Percentiles rank a stretch among this genome's conserved stretches.
Conservation (phyloP, 192 early-diverging fungal species). For the Coemansia sp. region DNA sequence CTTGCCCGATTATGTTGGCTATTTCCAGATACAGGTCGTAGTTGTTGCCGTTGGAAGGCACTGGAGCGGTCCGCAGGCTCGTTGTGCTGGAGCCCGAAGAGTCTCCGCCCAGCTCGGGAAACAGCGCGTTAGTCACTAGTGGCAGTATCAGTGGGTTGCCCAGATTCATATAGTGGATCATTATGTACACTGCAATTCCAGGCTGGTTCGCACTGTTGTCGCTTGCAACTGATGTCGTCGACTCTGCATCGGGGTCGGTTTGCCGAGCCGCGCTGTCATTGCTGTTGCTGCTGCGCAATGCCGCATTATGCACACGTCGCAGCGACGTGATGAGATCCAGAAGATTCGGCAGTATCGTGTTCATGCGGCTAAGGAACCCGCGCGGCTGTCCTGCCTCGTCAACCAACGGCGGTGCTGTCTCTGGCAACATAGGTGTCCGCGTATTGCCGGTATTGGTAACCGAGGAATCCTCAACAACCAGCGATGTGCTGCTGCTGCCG, state of each 20-base stretch:
- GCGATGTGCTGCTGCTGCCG: constrained; percentile 11
- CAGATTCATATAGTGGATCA: constrained; percentile 39
- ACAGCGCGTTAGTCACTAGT: constrained; percentile 33
- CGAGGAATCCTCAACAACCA: constrained; percentile 4
- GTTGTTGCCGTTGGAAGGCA: constrained; percentile 13
- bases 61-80: background rate
- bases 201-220: constrained; percentile 7
- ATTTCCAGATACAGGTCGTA: constrained; percentile 50
- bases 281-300: constrained; percentile 1
- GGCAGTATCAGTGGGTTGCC: constrained; percentile 41
- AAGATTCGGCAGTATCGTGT: constrained; percentile 6
- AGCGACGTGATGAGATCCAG: constrained; percentile 7
- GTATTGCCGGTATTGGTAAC: background rate
- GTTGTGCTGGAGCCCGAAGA: background rate
- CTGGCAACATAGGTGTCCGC: background rate
- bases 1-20: constrained; percentile 43
- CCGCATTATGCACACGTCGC: constrained; percentile 7
- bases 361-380: constrained; percentile 7
- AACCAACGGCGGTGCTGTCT: background rate
- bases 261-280: background rate
- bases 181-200: constrained; percentile 37
- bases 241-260: background rate
- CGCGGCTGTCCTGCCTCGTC: background rate
- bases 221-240: background rate
- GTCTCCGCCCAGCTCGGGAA: constrained; percentile 33